Percentiles rank a stretch among this genome's conserved stretches.
These are phyloP conservation scores for Beverwykella pulmonaria DNA, from an alignment of 495 filamentous ascomycete genomes.

Conservation along the genomic window DNA sequence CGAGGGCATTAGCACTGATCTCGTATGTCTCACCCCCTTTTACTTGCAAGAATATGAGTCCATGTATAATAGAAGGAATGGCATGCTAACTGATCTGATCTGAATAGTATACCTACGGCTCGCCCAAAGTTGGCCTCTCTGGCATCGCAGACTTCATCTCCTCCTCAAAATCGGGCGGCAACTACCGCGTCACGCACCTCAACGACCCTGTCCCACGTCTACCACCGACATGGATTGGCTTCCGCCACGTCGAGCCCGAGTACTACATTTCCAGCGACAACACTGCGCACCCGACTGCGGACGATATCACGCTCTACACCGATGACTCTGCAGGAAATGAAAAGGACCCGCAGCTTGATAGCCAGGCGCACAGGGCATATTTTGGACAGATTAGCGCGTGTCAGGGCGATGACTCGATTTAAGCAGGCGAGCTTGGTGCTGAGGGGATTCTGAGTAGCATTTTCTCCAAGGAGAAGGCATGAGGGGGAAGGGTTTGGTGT, in stretches of 20 bases:
- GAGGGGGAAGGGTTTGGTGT: too few species aligned
- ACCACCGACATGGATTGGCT: constrained; percentile 60
- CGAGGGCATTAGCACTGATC: constrained; percentile 48
- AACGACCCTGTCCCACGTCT: constrained; percentile 69
- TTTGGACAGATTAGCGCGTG: constrained; percentile 44
- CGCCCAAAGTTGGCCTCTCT: constrained; percentile 66
- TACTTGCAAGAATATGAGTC: too few species aligned
- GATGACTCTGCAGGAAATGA: constrained; percentile 50
- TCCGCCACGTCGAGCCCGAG: constrained; percentile 67
- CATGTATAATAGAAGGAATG: too few species aligned
- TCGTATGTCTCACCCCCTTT: constrained; percentile 41
- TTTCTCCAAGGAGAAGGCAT: too few species aligned
- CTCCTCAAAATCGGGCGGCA: constrained; percentile 49
- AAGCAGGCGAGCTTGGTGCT: neutral
- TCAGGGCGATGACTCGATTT: constrained; percentile 16
- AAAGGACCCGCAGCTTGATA: constrained; percentile 44
- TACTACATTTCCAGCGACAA: constrained; percentile 61
- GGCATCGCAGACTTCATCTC: constrained; percentile 61
- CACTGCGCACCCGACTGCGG: constrained; percentile 47
- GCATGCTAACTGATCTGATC: too few species aligned
- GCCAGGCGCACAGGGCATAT: constrained; percentile 53
- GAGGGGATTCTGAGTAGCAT: neutral
- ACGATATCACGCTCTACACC: constrained; percentile 48
- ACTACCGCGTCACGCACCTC: constrained; percentile 68
- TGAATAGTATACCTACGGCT: constrained; percentile 65